Base-by-base conservation (phyloP, 2,329 filamentous ascomycete species). In the Neurospora crassa region DNA sequence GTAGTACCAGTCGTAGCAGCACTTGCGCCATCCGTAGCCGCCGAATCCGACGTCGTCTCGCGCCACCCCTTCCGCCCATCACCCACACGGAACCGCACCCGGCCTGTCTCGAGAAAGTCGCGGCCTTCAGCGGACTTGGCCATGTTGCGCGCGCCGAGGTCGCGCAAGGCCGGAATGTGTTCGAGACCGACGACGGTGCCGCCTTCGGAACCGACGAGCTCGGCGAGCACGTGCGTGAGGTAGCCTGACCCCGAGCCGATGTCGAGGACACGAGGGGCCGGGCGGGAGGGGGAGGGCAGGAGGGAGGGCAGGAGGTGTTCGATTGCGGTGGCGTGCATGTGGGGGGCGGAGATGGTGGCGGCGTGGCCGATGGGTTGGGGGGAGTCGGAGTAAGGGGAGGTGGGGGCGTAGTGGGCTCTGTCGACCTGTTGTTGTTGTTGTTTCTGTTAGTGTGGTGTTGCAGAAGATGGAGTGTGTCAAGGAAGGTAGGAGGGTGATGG, bases 161-260 rank as follows among this genome's bases (percentile, higher is more conserved):
- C 87, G 59, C 86, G 83, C 70, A 95, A 83, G 72, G 85, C 85
- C 12, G 79, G 77, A 71, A 95, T 92, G 79, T 95, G 92, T 78
- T 95, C 92, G 24, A 95, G 81, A 0, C 92, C 92, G 14, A 94
- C 85, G 0, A 94, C 89, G 0, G 84, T 79, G 4, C 78, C 84
- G 5, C 77, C 83, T 3, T 75, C 74, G 5, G 78, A 79, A 2
- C 87, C 89, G 1, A 91, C 90, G 0, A 97, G 84, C 78, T 95
- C 92, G 0, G 94, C 94, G 8, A 98, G 81, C 0, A 97, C 89
- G 76, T 96, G 93, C 5, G 94, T 97, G 14, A 99, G 83, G 78
- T 97, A 98, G 0, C 92, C 92, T 2, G 88, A 91, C 0, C 92
- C 92, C 67, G 88, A 91, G 2, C 92, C 92, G 72, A 95, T 86